Evolutionary conservation across 192 early-diverging fungal species (phyloP).

Genomic region (Coemansia sp.): DNA sequence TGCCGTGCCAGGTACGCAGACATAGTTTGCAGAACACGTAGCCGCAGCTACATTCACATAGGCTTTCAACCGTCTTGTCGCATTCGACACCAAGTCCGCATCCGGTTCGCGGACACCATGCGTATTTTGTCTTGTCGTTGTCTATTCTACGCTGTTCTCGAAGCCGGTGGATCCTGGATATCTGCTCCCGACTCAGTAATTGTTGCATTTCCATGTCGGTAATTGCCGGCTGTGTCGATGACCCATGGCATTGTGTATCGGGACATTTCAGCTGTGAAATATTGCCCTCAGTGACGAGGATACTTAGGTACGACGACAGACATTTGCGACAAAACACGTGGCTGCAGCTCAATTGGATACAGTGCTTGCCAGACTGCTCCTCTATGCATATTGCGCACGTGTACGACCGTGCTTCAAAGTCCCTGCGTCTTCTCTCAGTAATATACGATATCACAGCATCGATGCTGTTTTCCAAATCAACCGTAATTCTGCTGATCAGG

Average conservation of each 20-base stretch:
- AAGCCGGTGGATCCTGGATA: constrained; percentile 1
- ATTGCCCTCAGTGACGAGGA: constrained; percentile 23
- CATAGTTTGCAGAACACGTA: constrained; percentile 28
- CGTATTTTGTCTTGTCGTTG: constrained; percentile 5
- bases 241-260: constrained; percentile 8
- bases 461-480: not conserved
- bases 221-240: not conserved
- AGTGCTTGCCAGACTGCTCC: constrained; percentile 29
- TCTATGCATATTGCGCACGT: constrained; percentile 31
- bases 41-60: constrained; percentile 18
- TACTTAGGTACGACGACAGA: constrained; percentile 17
- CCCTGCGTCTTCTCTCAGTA: not conserved
- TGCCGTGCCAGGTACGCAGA: constrained; percentile 26
- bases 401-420: constrained; percentile 17
- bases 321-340: constrained; percentile 22
- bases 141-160: constrained; percentile 19
- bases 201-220: not conserved
- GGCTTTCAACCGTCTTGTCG: not conserved
- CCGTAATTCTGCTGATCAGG: not conserved
- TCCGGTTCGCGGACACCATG: constrained; percentile 23
- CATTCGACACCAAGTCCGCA: constrained; percentile 13
- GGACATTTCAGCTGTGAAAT: constrained; percentile 16
- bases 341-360: constrained; percentile 20
- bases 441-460: not conserved
- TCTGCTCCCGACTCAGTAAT: constrained; percentile 4